Conservation (phyloP, 495 filamentous ascomycete genomes). For the Saxophila tyrrhenica region DNA sequence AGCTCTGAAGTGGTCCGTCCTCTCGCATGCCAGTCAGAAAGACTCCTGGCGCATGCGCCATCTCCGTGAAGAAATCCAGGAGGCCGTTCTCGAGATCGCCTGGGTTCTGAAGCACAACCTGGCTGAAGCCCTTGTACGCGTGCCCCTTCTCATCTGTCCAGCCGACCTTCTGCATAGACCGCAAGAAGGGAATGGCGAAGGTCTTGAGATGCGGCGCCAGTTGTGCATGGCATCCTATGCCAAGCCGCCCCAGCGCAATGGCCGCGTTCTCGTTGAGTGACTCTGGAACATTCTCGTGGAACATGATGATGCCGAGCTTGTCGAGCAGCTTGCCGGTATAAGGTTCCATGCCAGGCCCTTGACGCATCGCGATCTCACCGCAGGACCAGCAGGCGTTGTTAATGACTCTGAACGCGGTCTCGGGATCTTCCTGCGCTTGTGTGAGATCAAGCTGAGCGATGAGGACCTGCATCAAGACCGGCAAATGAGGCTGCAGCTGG, state of each 20-base stretch:
- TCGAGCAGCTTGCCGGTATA: conserved; percentile 67
- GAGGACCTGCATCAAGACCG: conserved; percentile 63
- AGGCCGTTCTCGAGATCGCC: conserved; percentile 82
- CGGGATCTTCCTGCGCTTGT: conserved; percentile 56
- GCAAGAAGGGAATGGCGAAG: conserved; percentile 72
- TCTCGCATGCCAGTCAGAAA: conserved; percentile 44
- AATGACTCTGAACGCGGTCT: conserved; percentile 74
- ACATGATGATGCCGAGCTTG: conserved; percentile 64
- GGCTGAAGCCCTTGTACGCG: conserved; percentile 79
- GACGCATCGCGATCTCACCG: conserved; percentile 83
- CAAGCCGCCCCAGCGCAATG: conserved; percentile 81
- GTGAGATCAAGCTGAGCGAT: conserved; percentile 79
- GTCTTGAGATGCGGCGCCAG: conserved; percentile 71
- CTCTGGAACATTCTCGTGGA: conserved; percentile 71
- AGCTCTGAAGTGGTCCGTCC: conserved; percentile 37
- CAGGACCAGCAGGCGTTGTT: conserved; percentile 99
- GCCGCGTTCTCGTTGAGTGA: conserved; percentile 92
- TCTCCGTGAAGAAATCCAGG: conserved; percentile 60
- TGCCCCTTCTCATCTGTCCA: conserved; percentile 91
- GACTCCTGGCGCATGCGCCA: conserved; percentile 65
- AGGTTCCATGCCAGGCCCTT: conserved; percentile 57
- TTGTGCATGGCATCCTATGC: conserved; percentile 63
- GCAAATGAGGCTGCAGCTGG: conserved; percentile 64
- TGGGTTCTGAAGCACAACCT: conserved; percentile 75
- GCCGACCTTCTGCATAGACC: conserved; percentile 70